Conservation (phyloP, 2,329 filamentous ascomycete genomes). For the Cladophialophora chaetospira region DNA sequence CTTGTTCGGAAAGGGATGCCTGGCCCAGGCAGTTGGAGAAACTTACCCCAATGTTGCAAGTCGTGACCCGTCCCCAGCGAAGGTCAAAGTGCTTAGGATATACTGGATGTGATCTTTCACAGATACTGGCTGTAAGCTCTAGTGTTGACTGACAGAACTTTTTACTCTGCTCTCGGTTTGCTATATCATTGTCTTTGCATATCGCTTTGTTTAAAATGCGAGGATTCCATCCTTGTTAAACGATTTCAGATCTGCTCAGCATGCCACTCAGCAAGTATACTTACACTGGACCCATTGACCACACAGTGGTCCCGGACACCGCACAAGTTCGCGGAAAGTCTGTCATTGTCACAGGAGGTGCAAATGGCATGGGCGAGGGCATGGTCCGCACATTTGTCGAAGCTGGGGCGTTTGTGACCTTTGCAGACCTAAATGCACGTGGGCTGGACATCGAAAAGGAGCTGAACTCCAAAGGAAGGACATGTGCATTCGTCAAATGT, state of each 20-base stretch:
- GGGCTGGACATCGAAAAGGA: conserved; percentile 16
- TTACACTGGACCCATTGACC: conserved; percentile 18
- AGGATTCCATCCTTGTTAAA: no score
- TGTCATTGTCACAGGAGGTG: conserved; percentile 31
- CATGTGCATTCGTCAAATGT: conserved; percentile 42
- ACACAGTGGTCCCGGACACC: conserved; percentile 37
- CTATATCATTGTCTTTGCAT: no score
- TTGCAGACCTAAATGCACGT: conserved; percentile 35
- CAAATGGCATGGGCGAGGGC: conserved; percentile 43
- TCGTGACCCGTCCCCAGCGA: no score
- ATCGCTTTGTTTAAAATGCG: no score
- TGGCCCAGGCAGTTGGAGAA: no score
- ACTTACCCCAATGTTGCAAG: no score
- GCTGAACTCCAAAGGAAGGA: conserved; percentile 5
- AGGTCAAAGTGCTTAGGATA: no score
- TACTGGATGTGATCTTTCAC: no score
- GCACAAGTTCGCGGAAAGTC: conserved; percentile 39
- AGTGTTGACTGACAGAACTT: no score
- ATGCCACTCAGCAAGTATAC: conserved; percentile 15
- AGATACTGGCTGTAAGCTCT: no score
- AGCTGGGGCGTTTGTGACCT: conserved; percentile 46
- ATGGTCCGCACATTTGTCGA: conserved; percentile 41
- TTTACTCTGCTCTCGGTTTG: no score
- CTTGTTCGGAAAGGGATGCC: no score
- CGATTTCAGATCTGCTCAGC: not conserved